Evolutionary conservation across 495 filamentous ascomycete genomes (phyloP), one percentile per base, ranked within the genome.

Genomic region (Penicillium verhagenii): DNA sequence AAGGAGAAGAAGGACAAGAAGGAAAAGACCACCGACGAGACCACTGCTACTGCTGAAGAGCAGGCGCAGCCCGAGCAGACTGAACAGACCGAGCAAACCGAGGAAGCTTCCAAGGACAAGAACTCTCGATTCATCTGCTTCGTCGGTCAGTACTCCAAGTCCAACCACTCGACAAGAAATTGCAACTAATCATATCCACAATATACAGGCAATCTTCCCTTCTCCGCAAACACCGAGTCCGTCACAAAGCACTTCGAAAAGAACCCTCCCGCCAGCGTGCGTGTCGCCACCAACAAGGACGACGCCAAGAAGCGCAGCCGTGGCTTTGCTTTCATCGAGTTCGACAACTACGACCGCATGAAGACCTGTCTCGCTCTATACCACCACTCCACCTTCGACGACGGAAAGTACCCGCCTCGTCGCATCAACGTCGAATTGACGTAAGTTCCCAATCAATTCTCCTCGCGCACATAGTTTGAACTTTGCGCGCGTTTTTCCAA

Each of bases 351-450:
- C 74, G 91, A 96, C 72, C 84, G 86, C 66, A 96, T 97, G 92
- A 88, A 96, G 79, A 92, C 90, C 44, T 95, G 90, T 63, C 77
- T 98, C 58, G 87, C 89, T 68, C 79, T 89, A 45, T 90, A 91
- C 68, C 93, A 98, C 72, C 91, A 96, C 71, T 88, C 84, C 54
- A 80, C 73, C 45, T 96, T 97, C 65, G 80, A 90, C 55, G 88
- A 91, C 60, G 84, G 82, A 33, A 77, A 75, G 49, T 78, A 75
- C 53, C 75, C 80, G 6, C 66, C 78, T 45, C 70, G 86, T 57
- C 86, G 87, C 72, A 92, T 98, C 54, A 97, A 96, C 66, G 89
- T 96, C 31, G 94, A 98, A 72, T 75, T 98, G 56, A 97, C 90
- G 83, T 91, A 71, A 63, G 83, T 81, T 39, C n/a, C n/a, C 44